A percentile compares a stretch with the other conserved stretches of the same genome.
phyloP scores from a whole-genome alignment of 2,329 filamentous ascomycete genomes.

The Fonsecaea nubica region DNA sequence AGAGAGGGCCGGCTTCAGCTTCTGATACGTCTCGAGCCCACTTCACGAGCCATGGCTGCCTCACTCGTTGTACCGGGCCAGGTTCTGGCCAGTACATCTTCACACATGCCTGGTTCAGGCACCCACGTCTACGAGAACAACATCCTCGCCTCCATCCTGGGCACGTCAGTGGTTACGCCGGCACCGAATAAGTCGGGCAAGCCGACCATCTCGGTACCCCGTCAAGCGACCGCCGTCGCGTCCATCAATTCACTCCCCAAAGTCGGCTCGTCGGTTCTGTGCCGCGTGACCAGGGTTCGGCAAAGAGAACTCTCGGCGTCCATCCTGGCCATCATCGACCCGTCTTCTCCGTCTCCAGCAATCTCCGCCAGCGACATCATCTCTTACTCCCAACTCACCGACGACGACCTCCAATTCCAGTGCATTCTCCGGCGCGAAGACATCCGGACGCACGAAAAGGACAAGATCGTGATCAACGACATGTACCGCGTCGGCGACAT shows the following conservation, averaged over 20 bases:
- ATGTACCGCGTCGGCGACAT: constrained; percentile 93
- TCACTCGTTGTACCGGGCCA: constrained; percentile 68
- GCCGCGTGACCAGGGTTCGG: constrained; percentile 82
- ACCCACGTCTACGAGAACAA: constrained; percentile 79
- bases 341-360: constrained; percentile 36
- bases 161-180: constrained; percentile 66
- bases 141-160: constrained; percentile 83
- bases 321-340: constrained; percentile 82
- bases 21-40: not conserved
- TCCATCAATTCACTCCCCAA: constrained; percentile 60
- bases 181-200: constrained; percentile 45
- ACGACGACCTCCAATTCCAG: constrained; percentile 75
- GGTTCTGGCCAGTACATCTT: constrained; percentile 70
- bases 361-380: constrained; percentile 27
- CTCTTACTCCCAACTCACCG: constrained; percentile 45
- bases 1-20: not conserved
- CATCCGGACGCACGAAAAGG: constrained; percentile 92
- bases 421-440: constrained; percentile 87
- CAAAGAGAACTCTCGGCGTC: constrained; percentile 83
- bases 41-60: constrained; percentile 18
- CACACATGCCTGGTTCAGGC: constrained; percentile 77
- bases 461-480: constrained; percentile 88
- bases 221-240: constrained; percentile 57
- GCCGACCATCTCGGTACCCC: constrained; percentile 46
- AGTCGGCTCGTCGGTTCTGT: constrained; percentile 80